Conservation (phyloP, 768 basidiomycete genomes). For the Russula earlei region DNA sequence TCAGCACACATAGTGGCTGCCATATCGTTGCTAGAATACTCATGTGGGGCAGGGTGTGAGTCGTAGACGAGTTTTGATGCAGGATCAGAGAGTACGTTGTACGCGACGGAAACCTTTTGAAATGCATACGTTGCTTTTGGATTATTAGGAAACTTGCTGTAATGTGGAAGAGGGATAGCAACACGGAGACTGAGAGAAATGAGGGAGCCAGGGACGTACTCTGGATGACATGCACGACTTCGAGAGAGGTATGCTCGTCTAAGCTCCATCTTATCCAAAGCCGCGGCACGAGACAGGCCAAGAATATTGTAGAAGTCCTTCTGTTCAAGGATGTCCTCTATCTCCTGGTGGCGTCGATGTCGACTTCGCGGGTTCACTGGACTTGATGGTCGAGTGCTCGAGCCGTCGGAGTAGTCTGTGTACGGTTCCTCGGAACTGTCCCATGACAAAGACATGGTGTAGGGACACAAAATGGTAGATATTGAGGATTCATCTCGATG, state of each 20-base stretch:
- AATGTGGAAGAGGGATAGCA: not conserved
- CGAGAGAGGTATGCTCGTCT: constrained; percentile 68
- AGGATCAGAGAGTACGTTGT: constrained; percentile 70
- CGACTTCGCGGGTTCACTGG: constrained; percentile 10
- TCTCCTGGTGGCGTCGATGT: constrained; percentile 25
- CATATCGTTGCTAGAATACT: constrained; percentile 44
- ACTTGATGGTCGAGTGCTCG: constrained; percentile 4
- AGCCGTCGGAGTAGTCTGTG: constrained; percentile 20
- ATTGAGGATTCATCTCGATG: constrained; percentile 36
- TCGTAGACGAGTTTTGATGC: constrained; percentile 63
- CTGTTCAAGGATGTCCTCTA: constrained; percentile 46
- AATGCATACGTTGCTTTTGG: constrained; percentile 76
- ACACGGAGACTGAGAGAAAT: not conserved
- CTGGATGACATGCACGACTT: constrained; percentile 76
- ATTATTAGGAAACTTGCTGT: constrained; percentile 71
- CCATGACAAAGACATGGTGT: constrained; percentile 26
- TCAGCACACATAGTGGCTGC: constrained; percentile 52
- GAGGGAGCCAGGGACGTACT: constrained; percentile 41
- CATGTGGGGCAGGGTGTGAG: constrained; percentile 34
- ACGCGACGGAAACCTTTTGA: constrained; percentile 79
- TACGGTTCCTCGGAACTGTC: constrained; percentile 9
- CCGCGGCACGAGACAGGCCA: constrained; percentile 43
- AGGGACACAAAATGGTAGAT: constrained; percentile 26
- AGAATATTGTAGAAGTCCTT: constrained; percentile 69
- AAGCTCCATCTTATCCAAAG: constrained; percentile 51